Percentiles rank a stretch among this genome's conserved stretches.
phyloP scores from a whole-genome alignment of 768 basidiomycete species.

The Sarcodon sp. region DNA sequence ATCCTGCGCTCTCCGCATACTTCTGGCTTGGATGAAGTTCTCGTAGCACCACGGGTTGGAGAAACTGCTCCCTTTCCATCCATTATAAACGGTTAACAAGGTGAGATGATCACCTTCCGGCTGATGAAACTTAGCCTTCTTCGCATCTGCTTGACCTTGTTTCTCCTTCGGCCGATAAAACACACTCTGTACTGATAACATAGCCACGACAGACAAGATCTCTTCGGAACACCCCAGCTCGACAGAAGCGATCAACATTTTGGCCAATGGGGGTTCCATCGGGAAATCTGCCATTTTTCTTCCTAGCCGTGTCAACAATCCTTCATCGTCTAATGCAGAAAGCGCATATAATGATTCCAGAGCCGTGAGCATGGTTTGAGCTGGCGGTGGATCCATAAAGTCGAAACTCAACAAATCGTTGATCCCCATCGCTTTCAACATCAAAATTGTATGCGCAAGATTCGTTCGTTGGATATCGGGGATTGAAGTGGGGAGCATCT shows the following conservation, averaged over 20 bases:
- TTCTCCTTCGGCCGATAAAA: slow-evolving; percentile 99
- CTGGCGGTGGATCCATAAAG: slow-evolving; percentile 98
- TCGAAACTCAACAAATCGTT: slow-evolving; percentile 97
- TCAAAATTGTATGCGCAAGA: slow-evolving; percentile 82
- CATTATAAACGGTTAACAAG: slow-evolving; percentile 90
- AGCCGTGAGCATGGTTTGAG: slow-evolving; percentile 93
- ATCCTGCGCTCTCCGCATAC: slow-evolving; percentile 95
- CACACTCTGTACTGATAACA: slow-evolving; percentile 92
- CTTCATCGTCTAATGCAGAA: slow-evolving; percentile 94
- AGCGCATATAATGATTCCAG: slow-evolving; percentile 90
- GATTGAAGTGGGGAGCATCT: slow-evolving; percentile 96
- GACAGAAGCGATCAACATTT: slow-evolving; percentile 97
- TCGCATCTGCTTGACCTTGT: slow-evolving; percentile 97
- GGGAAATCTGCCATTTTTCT: slow-evolving; percentile 99
- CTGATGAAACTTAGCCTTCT: slow-evolving; percentile 99
- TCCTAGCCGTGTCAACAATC: slow-evolving; percentile 84
- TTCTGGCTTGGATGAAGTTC: slow-evolving; percentile 96
- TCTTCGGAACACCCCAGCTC: slow-evolving; percentile 98
- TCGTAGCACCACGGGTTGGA: slow-evolving; percentile 99
- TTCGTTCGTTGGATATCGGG: slow-evolving; percentile 98
- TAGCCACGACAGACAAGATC: slow-evolving; percentile 92
- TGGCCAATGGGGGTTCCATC: slow-evolving; percentile 91
- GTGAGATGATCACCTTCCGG: slow-evolving; percentile 96
- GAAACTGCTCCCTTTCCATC: slow-evolving; percentile 94
- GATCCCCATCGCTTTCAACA: slow-evolving; percentile 98